These are phyloP conservation scores for Hamigera avellanea DNA, from an alignment of 495 filamentous ascomycete genomes.

Conservation along the genomic window DNA sequence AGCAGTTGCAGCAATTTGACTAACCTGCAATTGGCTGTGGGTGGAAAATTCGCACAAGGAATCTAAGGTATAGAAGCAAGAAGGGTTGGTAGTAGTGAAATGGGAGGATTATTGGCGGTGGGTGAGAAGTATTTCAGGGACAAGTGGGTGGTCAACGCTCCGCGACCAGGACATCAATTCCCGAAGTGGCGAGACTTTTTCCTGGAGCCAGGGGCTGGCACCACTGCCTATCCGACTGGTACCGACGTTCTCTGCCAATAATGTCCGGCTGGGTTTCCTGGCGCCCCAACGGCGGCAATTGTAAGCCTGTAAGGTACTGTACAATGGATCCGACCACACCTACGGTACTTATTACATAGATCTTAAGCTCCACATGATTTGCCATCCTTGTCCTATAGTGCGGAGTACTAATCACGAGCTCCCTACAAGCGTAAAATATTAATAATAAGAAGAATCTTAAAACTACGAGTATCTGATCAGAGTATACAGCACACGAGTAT, in stretches of 20 bases:
- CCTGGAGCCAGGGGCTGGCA: conserved; percentile 13
- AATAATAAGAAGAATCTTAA: not conserved
- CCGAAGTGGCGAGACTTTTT: conserved; percentile 32
- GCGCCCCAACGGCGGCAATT: too few species aligned
- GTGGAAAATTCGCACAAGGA: too few species aligned
- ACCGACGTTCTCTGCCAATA: conserved; percentile 4
- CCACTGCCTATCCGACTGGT: conserved; percentile 28
- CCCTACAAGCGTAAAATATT: not conserved
- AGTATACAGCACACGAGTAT: not conserved
- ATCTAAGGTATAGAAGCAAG: too few species aligned
- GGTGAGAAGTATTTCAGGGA: conserved; percentile 14
- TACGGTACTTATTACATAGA: conserved; percentile 1
- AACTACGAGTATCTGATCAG: not conserved
- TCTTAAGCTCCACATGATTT: not conserved
- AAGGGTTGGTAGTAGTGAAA: too few species aligned
- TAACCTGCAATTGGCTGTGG: too few species aligned
- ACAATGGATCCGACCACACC: not conserved
- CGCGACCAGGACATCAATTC: too few species aligned
- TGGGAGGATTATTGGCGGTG: too few species aligned
- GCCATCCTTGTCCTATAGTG: too few species aligned
- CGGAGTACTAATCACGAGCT: too few species aligned
- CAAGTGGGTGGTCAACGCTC: conserved; percentile 1
- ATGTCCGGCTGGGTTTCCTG: too few species aligned
- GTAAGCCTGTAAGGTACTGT: not conserved
- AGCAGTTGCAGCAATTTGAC: conserved; percentile 1